These are phyloP conservation scores for Setaria italica DNA, from an alignment of 202 grass and related monocot genomes.

Conservation along the genomic window DNA sequence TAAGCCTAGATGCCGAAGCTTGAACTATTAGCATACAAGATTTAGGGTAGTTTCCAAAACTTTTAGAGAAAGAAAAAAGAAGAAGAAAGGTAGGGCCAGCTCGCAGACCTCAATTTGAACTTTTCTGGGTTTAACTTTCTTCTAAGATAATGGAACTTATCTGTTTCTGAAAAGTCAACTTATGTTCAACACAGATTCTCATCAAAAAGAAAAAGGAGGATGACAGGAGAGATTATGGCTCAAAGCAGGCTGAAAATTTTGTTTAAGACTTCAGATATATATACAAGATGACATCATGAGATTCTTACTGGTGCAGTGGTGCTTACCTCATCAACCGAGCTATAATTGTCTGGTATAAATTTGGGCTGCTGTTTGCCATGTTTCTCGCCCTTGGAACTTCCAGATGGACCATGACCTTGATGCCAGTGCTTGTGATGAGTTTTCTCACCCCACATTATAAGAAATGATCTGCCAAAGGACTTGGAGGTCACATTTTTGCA, in stretches of 20 bases:
- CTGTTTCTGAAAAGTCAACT: not conserved
- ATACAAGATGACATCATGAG: not conserved
- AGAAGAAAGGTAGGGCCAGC: not conserved
- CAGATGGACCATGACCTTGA: slow-evolving; percentile 45
- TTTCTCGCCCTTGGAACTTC: slow-evolving; percentile 54
- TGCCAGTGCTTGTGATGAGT: slow-evolving; percentile 62
- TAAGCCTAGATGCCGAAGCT: not conserved
- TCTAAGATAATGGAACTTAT: not conserved
- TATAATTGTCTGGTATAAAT: slow-evolving; percentile 85
- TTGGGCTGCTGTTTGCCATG: slow-evolving; percentile 43
- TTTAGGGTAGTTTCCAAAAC: not conserved
- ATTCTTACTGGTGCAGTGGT: not conserved
- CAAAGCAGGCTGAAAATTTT: not conserved
- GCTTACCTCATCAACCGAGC: slow-evolving; percentile 80
- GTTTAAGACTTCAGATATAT: not conserved
- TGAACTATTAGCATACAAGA: not conserved
- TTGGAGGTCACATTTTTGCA: not conserved
- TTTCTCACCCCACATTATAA: slow-evolving; percentile 65
- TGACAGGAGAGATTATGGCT: not conserved
- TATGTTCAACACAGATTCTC: not conserved
- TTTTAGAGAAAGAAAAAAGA: not conserved
- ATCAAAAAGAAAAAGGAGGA: not conserved
- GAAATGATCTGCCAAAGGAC: slow-evolving; percentile 13
- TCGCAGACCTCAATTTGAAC: not conserved
- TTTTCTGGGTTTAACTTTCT: not conserved